These are phyloP conservation scores for Globisporangium paroecandrum DNA, from an alignment of 352 stramenopile genomes.

Conservation along the genomic window DNA sequence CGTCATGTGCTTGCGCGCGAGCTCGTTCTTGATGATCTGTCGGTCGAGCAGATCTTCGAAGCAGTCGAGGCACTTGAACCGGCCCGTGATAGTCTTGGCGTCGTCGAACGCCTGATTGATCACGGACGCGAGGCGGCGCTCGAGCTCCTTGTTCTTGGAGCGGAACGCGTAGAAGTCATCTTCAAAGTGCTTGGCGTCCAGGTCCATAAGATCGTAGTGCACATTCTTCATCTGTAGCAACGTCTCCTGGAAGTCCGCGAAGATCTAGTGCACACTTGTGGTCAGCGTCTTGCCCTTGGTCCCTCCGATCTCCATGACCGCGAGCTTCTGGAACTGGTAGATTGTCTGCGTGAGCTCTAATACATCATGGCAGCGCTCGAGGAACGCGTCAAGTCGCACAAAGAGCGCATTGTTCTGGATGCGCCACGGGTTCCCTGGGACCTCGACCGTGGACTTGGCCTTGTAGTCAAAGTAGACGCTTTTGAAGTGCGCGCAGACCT, in stretches of 20 bases:
- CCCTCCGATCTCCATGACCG: slow-evolving; percentile 86
- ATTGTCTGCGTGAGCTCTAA: slow-evolving; percentile 89
- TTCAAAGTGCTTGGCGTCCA: slow-evolving; percentile 89
- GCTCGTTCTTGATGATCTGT: slow-evolving; percentile 83
- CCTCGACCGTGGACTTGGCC: slow-evolving; percentile 71
- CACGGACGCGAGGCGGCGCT: slow-evolving; percentile 82
- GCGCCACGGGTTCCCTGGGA: slow-evolving; percentile 84
- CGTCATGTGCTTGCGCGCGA: slow-evolving; percentile 84
- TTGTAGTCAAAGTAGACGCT: slow-evolving; percentile 93
- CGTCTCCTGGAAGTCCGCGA: slow-evolving; percentile 80
- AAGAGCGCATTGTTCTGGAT: slow-evolving; percentile 93
- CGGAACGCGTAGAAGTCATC: slow-evolving; percentile 91
- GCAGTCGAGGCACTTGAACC: slow-evolving; percentile 91
- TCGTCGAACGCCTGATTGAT: slow-evolving; percentile 93
- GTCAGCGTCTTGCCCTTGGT: slow-evolving; percentile 92
- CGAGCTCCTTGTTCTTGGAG: slow-evolving; percentile 85
- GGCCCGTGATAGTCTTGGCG: slow-evolving; percentile 78
- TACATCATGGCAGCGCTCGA: slow-evolving; percentile 91
- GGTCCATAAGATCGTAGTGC: slow-evolving; percentile 86
- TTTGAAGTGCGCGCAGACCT: slow-evolving; percentile 89
- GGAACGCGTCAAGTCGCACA: slow-evolving; percentile 85
- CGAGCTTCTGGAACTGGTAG: slow-evolving; percentile 86
- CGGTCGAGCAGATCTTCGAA: slow-evolving; percentile 88
- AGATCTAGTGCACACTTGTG: slow-evolving; percentile 88
- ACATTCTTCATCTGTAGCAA: slow-evolving; percentile 75